Percentiles rank a stretch among this genome's conserved stretches.
phyloP scores from a whole-genome alignment of 345 rosid genomes.

The Odontarrhena argentea region DNA sequence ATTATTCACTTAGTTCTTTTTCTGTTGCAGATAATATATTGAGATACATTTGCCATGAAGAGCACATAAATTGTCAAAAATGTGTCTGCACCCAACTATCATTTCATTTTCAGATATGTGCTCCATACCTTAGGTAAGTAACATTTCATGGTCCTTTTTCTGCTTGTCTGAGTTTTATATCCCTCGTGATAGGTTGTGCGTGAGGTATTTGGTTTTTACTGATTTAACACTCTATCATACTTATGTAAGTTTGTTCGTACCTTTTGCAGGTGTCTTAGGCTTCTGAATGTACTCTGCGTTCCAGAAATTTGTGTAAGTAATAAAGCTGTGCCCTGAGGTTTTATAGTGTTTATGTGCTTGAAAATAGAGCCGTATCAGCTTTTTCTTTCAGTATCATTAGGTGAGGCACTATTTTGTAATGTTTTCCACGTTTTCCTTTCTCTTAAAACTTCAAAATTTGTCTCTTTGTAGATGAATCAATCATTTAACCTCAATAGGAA shows the following conservation, averaged over 20 bases:
- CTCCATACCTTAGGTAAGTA: conserved; percentile 54
- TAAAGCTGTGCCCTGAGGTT: neutral
- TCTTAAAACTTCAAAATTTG: conserved; percentile 12
- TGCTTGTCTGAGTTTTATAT: neutral
- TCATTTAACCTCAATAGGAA: neutral
- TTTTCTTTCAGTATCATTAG: conserved; percentile 4
- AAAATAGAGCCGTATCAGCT: conserved; percentile 3
- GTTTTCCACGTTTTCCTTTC: conserved; percentile 9
- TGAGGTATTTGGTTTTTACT: neutral
- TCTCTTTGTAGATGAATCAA: conserved; percentile 22
- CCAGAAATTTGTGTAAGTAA: conserved; percentile 76
- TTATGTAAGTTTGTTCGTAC: conserved; percentile 22
- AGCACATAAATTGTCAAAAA: conserved; percentile 33
- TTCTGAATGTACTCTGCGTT: conserved; percentile 73
- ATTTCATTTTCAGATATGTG: conserved; percentile 70
- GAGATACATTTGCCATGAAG: conserved; percentile 57
- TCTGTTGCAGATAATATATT: conserved; percentile 53
- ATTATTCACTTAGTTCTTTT: conserved; percentile 23
- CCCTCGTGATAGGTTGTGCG: conserved; percentile 5
- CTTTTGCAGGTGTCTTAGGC: conserved; percentile 72
- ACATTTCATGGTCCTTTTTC: conserved; percentile 18
- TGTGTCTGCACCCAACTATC: conserved; percentile 53
- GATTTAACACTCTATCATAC: conserved; percentile 7
- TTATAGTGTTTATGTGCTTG: conserved; percentile 14
- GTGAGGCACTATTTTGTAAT: conserved; percentile 3